These are phyloP conservation scores for Leishmania mexicana DNA, from an alignment of 208 protist genomes.

Conservation along the genomic window DNA sequence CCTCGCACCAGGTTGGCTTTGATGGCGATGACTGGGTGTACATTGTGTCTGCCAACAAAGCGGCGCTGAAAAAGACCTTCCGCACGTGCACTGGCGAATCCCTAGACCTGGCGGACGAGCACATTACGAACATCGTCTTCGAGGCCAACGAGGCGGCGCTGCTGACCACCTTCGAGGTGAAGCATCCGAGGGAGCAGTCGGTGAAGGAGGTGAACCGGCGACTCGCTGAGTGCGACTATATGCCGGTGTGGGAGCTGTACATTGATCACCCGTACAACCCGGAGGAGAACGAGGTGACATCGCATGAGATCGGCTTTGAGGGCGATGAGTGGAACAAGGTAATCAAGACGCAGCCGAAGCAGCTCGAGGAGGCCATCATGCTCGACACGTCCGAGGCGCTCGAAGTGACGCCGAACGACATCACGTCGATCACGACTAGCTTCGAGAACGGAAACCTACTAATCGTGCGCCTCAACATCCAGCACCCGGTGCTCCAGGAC, in stretches of 20 bases:
- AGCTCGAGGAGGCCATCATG: conserved; percentile 47
- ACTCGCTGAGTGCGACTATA: conserved; percentile 48
- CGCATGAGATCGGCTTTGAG: conserved; percentile 53
- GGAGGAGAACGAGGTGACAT: conserved; percentile 29
- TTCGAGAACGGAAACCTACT: conserved; percentile 37
- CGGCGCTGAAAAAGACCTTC: conserved; percentile 38
- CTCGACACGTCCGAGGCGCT: conserved; percentile 48
- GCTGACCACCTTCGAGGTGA: conserved; percentile 40
- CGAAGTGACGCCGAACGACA: conserved; percentile 32
- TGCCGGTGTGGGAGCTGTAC: conserved; percentile 57
- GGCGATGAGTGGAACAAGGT: conserved; percentile 66
- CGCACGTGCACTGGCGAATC: conserved; percentile 25
- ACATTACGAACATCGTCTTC: conserved; percentile 44
- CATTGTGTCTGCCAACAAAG: conserved; percentile 35
- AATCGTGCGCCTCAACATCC: conserved; percentile 32
- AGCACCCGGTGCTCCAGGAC: conserved; percentile 42
- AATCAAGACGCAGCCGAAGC: conserved; percentile 33
- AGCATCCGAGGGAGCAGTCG: conserved; percentile 46
- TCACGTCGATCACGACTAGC: conserved; percentile 27
- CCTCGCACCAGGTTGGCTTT: conserved; percentile 66
- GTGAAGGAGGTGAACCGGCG: conserved; percentile 36
- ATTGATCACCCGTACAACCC: conserved; percentile 40
- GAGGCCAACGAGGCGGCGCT: conserved; percentile 30
- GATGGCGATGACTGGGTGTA: conserved; percentile 74
- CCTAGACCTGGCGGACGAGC: conserved; percentile 34